phyloP scores from a whole-genome alignment of 2,329 filamentous ascomycete genomes.

The Mycosphaerelloides madeirae region DNA sequence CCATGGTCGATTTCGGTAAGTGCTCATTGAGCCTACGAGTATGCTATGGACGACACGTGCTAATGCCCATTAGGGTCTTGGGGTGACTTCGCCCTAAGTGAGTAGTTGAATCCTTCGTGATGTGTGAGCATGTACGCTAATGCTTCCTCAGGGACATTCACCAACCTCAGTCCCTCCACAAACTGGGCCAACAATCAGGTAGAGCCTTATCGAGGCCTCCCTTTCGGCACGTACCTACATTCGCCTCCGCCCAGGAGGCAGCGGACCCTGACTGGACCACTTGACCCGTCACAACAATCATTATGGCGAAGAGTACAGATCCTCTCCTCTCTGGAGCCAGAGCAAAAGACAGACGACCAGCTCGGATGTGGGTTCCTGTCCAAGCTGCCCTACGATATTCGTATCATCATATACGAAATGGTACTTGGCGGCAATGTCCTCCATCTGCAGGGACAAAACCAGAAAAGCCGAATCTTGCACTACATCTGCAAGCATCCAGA shows the following conservation, averaged over 20 bases:
- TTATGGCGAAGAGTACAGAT: constrained; percentile 25
- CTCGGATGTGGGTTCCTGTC: constrained; percentile 21
- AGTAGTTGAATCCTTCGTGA: constrained; percentile 12
- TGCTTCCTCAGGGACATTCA: no score
- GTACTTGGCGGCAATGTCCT: constrained; percentile 27
- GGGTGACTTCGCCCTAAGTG: constrained; percentile 28
- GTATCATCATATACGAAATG: constrained; percentile 32
- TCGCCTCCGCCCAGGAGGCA: constrained; percentile 22
- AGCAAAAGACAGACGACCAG: constrained; percentile 25
- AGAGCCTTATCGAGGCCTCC: constrained; percentile 29
- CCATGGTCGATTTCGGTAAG: constrained; percentile 18
- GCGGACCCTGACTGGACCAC: constrained; percentile 25
- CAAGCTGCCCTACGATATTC: constrained; percentile 29
- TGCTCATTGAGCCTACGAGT: neutral
- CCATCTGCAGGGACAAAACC: constrained; percentile 25
- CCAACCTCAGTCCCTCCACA: constrained; percentile 28
- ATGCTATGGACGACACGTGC: neutral
- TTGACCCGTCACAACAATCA: constrained; percentile 20
- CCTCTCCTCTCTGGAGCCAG: constrained; percentile 19
- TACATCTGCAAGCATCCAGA: constrained; percentile 25
- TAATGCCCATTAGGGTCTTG: constrained; percentile 22
- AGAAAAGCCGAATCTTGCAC: constrained; percentile 24
- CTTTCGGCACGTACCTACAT: constrained; percentile 31
- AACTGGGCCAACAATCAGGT: constrained; percentile 30
- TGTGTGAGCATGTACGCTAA: no score